Conservation (phyloP, 2,329 filamentous ascomycete genomes). For the Bipolaris oryzae region DNA sequence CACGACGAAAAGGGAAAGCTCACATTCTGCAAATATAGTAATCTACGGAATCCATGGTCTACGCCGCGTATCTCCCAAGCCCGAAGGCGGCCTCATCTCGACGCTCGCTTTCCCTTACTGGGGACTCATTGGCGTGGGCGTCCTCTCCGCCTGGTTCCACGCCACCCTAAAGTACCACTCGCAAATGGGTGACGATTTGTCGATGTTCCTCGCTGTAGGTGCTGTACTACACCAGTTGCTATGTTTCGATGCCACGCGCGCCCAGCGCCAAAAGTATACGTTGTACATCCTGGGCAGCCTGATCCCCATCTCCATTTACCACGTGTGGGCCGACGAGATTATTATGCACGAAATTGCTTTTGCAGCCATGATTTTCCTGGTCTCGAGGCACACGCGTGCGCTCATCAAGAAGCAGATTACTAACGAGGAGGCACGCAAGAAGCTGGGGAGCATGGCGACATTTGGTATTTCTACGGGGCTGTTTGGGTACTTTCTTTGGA, state of each 20-base stretch:
- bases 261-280: constrained; percentile 33
- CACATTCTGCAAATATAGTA: constrained; percentile 25
- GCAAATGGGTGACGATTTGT: constrained; percentile 63
- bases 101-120: constrained; percentile 50
- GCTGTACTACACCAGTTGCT: constrained; percentile 59
- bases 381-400: constrained; percentile 38
- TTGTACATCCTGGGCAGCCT: constrained; percentile 36
- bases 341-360: constrained; percentile 48
- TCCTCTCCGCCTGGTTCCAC: constrained; percentile 53
- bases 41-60: constrained; percentile 47
- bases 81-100: constrained; percentile 40
- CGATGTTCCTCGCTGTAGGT: constrained; percentile 62
- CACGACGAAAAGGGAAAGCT: background rate
- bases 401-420: constrained; percentile 38
- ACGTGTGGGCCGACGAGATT: constrained; percentile 49
- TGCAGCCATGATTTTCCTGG: constrained; percentile 50
- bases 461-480: constrained; percentile 52
- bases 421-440: constrained; percentile 28
- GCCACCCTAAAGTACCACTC: constrained; percentile 54
- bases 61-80: constrained; percentile 28
- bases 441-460: constrained; percentile 33
- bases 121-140: constrained; percentile 52
- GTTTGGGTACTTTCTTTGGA: constrained; percentile 61
- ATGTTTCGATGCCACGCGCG: constrained; percentile 46
- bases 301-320: constrained; percentile 45